Evolutionary conservation across 73 alveolate species (phyloP), one percentile per base, ranked within the genome.

Genomic region (Durusdinium trenchii): DNA sequence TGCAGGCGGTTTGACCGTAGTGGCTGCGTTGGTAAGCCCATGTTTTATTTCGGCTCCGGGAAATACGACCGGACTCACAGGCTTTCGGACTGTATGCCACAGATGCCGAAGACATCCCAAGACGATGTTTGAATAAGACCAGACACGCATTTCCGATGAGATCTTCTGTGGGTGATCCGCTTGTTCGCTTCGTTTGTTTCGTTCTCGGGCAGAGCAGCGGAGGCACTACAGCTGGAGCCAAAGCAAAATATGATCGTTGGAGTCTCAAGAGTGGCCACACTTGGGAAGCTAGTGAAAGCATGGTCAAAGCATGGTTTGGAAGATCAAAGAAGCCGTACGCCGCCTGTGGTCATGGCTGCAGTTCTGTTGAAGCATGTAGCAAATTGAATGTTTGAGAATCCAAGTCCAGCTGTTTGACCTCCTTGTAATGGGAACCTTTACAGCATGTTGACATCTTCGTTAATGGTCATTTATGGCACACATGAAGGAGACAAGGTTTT

Each of bases 161-260:
- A n/a, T n/a, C n/a, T n/a, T n/a, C n/a, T n/a, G n/a, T n/a, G n/a
- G n/a, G n/a, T n/a, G n/a, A n/a, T n/a, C n/a, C 32, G 12, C 23
- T 57, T 57, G 69, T 60, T 60, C 73, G 30, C 73, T 60, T 32
- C 73, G 30, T 60, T 60, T 60, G n/a, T 23, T 57, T 57, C 23
- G 69, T 12, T 23, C 12, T 57, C 69, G 32, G 23, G 69, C 69
- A 16, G 69, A 23, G 69, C 23, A 23, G 23, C 12, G 69, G 75
- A 89, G 96, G 96, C 78, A 30, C 46, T 89, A 3, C 98, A 91
- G 60, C 89, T 91, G 42, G 98, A 91, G 98, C 89, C 98, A 10
- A 91, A 91, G 89, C 98, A 91, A 45, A 91, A 91, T 40, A 46
- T 91, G 89, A 36, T 91, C 61, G 98, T 46, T 35, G 73, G 94